Evolutionary conservation across 2,329 filamentous ascomycete species (phyloP).

Genomic region (Escovopsis weberi): DNA sequence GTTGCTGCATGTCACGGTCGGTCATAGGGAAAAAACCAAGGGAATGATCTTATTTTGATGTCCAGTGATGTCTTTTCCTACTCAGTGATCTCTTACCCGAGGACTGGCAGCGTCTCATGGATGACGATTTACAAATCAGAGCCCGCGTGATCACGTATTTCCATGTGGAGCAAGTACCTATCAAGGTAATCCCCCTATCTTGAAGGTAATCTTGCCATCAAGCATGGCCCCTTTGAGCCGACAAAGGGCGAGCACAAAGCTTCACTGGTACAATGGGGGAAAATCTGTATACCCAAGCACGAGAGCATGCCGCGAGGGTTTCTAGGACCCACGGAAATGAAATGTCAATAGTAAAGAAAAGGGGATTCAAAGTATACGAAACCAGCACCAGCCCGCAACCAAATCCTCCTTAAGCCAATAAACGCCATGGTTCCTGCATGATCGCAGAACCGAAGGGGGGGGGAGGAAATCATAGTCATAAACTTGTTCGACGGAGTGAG

Average conservation of each 20-base stretch:
- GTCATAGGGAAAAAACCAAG: slow-evolving; percentile 26
- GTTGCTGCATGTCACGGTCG: slow-evolving; percentile 31
- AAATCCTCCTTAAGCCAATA: slow-evolving; percentile 5
- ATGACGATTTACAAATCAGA: background rate
- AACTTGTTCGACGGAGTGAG: background rate
- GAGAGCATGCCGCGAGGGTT: background rate
- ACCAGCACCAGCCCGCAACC: slow-evolving; percentile 4
- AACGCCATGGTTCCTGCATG: slow-evolving; percentile 9
- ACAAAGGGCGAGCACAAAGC: too few relatives aligned
- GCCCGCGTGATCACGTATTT: too few relatives aligned
- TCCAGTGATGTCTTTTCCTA: slow-evolving; percentile 6
- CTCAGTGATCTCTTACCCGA: background rate
- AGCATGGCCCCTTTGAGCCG: background rate
- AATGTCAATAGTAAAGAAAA: background rate
- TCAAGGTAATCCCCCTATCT: too few relatives aligned
- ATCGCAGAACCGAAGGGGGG: too few relatives aligned
- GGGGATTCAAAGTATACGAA: slow-evolving; percentile 1
- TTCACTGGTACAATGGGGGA: too few relatives aligned
- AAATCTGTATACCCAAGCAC: too few relatives aligned
- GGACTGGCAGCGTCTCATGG: background rate
- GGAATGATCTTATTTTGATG: slow-evolving; percentile 16
- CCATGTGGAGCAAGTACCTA: too few relatives aligned
- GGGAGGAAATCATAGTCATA: too few relatives aligned
- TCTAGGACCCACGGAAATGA: background rate
- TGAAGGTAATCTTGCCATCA: too few relatives aligned